Conservation (phyloP, 2,329 filamentous ascomycete genomes). For the Alternaria burnsii region DNA sequence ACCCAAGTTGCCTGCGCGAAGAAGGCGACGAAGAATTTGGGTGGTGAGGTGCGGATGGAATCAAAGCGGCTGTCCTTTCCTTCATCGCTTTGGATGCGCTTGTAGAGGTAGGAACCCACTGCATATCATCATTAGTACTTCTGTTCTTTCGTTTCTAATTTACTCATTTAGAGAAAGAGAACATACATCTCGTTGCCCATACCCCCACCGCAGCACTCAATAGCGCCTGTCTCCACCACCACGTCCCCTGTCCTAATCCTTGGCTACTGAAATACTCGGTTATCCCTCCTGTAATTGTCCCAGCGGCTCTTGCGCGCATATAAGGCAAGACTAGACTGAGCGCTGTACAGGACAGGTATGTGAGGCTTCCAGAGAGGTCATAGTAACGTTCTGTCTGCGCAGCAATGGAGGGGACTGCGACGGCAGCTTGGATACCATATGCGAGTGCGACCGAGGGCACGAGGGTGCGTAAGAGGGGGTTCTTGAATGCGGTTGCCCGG, state of each 20-base stretch:
- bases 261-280: conserved; percentile 40
- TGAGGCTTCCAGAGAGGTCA: conserved; percentile 72
- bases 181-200: conserved; percentile 68
- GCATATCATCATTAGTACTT: background rate
- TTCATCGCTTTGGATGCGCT: conserved; percentile 63
- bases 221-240: conserved; percentile 69
- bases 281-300: conserved; percentile 51
- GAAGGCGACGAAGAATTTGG: conserved; percentile 65
- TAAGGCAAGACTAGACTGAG: conserved; percentile 69
- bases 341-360: conserved; percentile 70
- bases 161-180: background rate
- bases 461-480: conserved; percentile 68
- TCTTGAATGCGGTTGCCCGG: conserved; percentile 67
- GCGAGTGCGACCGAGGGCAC: conserved; percentile 69
- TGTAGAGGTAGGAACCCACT: conserved; percentile 73
- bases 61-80: conserved; percentile 69
- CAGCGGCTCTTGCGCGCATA: conserved; percentile 63
- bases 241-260: conserved; percentile 36
- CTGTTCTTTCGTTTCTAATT: too few relatives aligned
- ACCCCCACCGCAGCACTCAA: conserved; percentile 64
- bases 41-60: conserved; percentile 60
- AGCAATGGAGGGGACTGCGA: conserved; percentile 69
- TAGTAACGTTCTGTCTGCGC: conserved; percentile 72
- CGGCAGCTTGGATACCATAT: conserved; percentile 69
- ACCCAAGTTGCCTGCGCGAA: conserved; percentile 73